These are phyloP conservation scores for Arthonia radiata DNA, from an alignment of 495 filamentous ascomycete genomes.

Conservation along the genomic window DNA sequence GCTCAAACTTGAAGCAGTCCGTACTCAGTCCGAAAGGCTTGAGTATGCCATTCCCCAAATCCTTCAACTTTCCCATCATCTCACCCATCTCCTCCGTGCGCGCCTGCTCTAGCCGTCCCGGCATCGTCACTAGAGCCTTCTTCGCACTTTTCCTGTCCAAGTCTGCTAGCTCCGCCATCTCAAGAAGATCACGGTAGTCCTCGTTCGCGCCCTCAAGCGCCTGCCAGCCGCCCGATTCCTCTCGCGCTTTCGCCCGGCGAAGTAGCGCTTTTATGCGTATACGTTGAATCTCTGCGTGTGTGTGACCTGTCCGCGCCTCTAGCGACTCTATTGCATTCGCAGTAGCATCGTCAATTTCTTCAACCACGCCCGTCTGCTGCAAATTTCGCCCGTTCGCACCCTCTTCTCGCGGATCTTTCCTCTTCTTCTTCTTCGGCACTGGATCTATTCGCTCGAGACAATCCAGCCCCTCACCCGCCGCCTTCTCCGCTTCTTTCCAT, in stretches of 20 bases:
- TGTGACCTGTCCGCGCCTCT: conserved; percentile 11
- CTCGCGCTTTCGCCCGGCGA: conserved; percentile 53
- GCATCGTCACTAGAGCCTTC: conserved; percentile 35
- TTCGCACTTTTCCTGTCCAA: conserved; percentile 43
- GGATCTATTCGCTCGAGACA: conserved; percentile 36
- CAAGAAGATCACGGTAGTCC: conserved; percentile 14
- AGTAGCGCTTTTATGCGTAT: conserved; percentile 68
- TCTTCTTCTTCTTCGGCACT: conserved; percentile 7
- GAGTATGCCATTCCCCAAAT: conserved; percentile 74
- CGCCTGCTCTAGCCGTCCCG: conserved; percentile 41
- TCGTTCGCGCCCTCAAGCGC: conserved; percentile 54
- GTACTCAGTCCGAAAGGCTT: conserved; percentile 86
- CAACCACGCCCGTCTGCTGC: conserved; percentile 14
- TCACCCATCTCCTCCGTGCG: conserved; percentile 72
- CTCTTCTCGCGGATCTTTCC: conserved; percentile 4
- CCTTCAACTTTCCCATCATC: conserved; percentile 92
- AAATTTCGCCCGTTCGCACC: conserved; percentile 7
- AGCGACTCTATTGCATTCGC: conserved; percentile 21
- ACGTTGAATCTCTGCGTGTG: conserved; percentile 36
- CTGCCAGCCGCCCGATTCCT: conserved; percentile 50
- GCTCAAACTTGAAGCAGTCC: conserved; percentile 77
- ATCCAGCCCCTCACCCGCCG: conserved; percentile 49
- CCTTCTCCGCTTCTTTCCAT: conserved; percentile 60
- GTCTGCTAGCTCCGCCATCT: conserved; percentile 26
- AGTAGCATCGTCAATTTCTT: conserved; percentile 28